Base-by-base conservation (phyloP, 345 rosid genomes). In the Clausena lansium region DNA sequence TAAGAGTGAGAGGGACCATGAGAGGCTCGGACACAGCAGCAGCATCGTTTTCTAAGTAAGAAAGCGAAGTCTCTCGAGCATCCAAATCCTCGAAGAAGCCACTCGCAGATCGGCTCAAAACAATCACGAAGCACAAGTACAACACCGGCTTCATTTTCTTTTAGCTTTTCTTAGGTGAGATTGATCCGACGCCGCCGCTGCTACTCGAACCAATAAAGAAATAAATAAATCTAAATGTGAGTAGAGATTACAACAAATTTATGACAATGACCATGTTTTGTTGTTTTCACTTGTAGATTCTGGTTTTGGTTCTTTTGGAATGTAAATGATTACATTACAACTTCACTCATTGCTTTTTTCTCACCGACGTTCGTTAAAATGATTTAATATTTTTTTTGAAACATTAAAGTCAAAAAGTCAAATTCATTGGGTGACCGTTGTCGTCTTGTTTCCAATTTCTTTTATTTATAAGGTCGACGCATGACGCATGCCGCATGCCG, bases 1-100 rank as follows among this genome's bases (percentile, higher is more conserved):
- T 92, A 79, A 95, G 92, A 77, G 97, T 89, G 74, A 95, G 95
- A 55, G 85, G 89, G 20, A 93, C 90, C 92, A 81, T 84, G 61
- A 80, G 78, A 79, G 87, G 91, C 54, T 81, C 57, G 1, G 85
- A 1, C 22, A 63, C 4, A 35, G 86, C 63, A 65, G 47, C 81
- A 65, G 59, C 83, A 79, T 62, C 22, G 3, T 38, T 74, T 67
- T 87, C 88, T 54, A 69, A 35, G 9, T 59, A 73, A 22, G 89
- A 78, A 25, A 87, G 81, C 60, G 64, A 24, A 2, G 71, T 67
- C 25, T 83, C 88, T 4, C 76, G 65, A 10, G 77, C 84, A 32
- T 39, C 64, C 27, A 80, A 74, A 70, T 78, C 83, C 76, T 50
- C 77, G n/a, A 84, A 74, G n/a, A 84, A 74, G 45, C 66, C 81